Evolutionary conservation across 2,329 filamentous ascomycete genomes (phyloP), one percentile per base, ranked within the genome.

Genomic region (Bertia moriformis): DNA sequence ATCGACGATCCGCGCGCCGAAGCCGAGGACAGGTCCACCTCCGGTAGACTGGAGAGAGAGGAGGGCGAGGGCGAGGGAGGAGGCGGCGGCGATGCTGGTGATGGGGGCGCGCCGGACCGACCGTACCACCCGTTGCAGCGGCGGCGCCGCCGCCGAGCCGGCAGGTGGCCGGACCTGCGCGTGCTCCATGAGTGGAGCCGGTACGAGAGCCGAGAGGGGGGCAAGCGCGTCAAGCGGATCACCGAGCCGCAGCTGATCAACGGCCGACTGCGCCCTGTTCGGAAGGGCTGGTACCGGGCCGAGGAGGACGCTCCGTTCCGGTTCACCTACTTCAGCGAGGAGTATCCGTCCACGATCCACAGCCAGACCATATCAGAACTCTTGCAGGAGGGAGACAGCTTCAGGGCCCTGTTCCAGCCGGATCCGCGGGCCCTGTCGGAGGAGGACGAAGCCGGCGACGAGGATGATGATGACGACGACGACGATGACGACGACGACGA

Each of bases 301-400:
- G 84, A 89, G 45, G 88, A 94, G 44, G 89, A 95, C 46, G 77
- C 81, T 0, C 91, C 91, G 0, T 96, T 93, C 56, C 75, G 91
- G 18, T 98, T 95, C 56, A 96, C 91, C 0, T 98, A 98, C 58
- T 98, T 98, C 68, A 96, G 96, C 57, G 91, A 96, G 54, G 86
- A 93, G 45, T 86, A 96, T 41, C 82, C 86, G 50, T 91, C 84
- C 56, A 98, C 91, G 0, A 93, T 98, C 44, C 91, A 98, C 58
- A 93, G 87, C 43, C 85, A 93, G 57, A 91, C 83, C 1, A 94
- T 98, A 41, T 93, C 87, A 2, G 91, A 95, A 55, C 70, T 98
- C 17, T 72, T 93, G 7, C 87, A 94, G 48, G 78, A 84, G 1
- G 91, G 86, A 4, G 73, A 79, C 43, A 83, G 73, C 33, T 98